Percentiles rank a stretch among this genome's conserved stretches.
These are phyloP conservation scores for Kickxella alabastrina DNA, from an alignment of 192 early-diverging fungal species.

Conservation along the genomic window DNA sequence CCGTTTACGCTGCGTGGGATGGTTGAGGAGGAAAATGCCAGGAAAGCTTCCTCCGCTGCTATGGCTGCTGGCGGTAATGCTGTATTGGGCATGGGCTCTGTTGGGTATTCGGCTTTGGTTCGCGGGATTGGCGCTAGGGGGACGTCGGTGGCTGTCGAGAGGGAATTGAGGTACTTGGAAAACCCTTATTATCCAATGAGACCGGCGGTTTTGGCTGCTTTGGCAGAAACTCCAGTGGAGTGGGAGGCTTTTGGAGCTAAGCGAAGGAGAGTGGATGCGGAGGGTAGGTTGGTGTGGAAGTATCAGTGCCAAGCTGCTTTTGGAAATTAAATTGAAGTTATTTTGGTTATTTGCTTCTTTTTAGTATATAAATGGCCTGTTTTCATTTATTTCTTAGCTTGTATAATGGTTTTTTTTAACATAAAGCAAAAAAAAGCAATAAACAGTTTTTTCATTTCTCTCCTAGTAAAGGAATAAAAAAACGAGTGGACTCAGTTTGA, in stretches of 20 bases:
- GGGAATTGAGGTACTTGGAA: slow-evolving; percentile 26
- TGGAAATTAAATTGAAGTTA: neutral
- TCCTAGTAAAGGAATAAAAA: too few relatives aligned
- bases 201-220: slow-evolving; percentile 32
- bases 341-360: neutral
- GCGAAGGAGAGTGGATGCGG: slow-evolving; percentile 35
- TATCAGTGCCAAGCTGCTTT: slow-evolving; percentile 34
- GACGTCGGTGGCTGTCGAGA: neutral
- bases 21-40: slow-evolving; percentile 26
- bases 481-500: too few relatives aligned
- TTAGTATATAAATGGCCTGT: too few relatives aligned
- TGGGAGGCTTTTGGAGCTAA: slow-evolving; percentile 41
- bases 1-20: slow-evolving; percentile 46
- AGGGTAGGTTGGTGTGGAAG: slow-evolving; percentile 40
- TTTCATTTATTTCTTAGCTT: too few relatives aligned
- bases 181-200: slow-evolving; percentile 45
- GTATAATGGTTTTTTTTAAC: too few relatives aligned
- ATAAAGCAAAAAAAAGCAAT: too few relatives aligned
- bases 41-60: too few relatives aligned
- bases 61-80: neutral
- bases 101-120: slow-evolving; percentile 21
- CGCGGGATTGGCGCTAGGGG: neutral
- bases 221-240: slow-evolving; percentile 31
- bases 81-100: neutral
- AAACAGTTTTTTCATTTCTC: too few relatives aligned